These are phyloP conservation scores for Magnusiomyces sp. DNA, from an alignment of 1,139 yeast genomes.

Conservation along the genomic window DNA sequence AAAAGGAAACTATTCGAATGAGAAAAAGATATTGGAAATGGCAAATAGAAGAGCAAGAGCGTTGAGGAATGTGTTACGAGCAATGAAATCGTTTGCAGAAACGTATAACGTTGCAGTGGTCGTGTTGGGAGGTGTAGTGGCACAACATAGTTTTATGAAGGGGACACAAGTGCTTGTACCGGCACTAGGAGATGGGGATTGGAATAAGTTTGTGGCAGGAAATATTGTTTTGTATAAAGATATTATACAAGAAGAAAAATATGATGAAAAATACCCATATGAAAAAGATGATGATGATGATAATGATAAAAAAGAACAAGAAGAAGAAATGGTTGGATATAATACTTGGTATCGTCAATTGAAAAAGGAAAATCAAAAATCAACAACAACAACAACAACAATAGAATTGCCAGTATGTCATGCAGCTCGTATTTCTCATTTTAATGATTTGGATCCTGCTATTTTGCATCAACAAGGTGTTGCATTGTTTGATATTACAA, in stretches of 20 bases:
- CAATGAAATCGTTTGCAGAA: neutral
- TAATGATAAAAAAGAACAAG: neutral
- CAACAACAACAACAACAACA: neutral
- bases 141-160: neutral
- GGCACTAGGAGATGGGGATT: neutral
- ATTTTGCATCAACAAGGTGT: neutral
- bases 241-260: neutral
- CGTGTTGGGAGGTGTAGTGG: neutral
- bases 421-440: neutral
- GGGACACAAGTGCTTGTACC: neutral
- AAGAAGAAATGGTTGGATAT: neutral
- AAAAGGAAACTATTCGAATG: neutral
- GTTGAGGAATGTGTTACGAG: neutral
- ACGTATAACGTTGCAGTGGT: neutral
- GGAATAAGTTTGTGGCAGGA: neutral
- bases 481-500: neutral
- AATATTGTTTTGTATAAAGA: slow-evolving; percentile 4
- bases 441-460: neutral
- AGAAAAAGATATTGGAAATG: neutral
- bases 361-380: neutral
- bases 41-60: neutral
- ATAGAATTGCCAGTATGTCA: neutral
- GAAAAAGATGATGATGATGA: neutral
- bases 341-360: too few species aligned
- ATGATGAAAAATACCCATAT: neutral